Conservation (phyloP, 2,329 filamentous ascomycete species). For the Cytospora piceae region DNA sequence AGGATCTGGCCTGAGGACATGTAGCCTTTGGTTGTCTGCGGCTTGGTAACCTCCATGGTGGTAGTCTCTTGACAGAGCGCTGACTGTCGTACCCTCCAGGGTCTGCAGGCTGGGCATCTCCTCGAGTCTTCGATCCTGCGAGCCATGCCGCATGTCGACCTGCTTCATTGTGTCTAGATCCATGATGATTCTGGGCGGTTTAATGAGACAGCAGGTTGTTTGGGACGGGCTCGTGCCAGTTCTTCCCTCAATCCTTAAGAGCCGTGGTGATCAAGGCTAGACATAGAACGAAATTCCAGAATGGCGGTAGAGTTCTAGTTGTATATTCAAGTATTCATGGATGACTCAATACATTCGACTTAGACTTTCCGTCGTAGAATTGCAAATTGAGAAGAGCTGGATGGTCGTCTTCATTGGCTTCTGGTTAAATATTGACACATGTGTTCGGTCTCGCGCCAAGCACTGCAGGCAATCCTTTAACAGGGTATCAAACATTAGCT, state of each 20-base stretch:
- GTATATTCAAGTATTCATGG: too few species aligned
- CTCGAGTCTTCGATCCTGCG: not conserved
- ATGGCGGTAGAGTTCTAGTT: too few species aligned
- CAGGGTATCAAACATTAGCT: too few species aligned
- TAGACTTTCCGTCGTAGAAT: too few species aligned
- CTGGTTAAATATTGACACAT: too few species aligned
- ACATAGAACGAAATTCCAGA: too few species aligned
- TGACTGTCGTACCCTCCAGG: not conserved
- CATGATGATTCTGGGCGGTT: not conserved
- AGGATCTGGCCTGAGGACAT: not conserved
- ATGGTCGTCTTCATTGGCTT: too few species aligned
- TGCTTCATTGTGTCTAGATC: not conserved
- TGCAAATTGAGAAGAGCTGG: too few species aligned
- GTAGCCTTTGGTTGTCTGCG: not conserved
- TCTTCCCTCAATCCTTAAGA: not conserved
- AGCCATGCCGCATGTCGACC: not conserved
- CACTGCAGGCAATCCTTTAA: too few species aligned
- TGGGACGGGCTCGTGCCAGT: not conserved
- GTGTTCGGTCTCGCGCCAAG: too few species aligned
- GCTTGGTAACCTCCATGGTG: not conserved
- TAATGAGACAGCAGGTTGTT: not conserved
- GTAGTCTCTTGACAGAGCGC: not conserved
- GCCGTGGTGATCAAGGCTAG: not conserved
- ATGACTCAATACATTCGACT: too few species aligned
- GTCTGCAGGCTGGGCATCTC: not conserved